phyloP scores from a whole-genome alignment of 2,329 filamentous ascomycete species.

The Penicillium thymicola region DNA sequence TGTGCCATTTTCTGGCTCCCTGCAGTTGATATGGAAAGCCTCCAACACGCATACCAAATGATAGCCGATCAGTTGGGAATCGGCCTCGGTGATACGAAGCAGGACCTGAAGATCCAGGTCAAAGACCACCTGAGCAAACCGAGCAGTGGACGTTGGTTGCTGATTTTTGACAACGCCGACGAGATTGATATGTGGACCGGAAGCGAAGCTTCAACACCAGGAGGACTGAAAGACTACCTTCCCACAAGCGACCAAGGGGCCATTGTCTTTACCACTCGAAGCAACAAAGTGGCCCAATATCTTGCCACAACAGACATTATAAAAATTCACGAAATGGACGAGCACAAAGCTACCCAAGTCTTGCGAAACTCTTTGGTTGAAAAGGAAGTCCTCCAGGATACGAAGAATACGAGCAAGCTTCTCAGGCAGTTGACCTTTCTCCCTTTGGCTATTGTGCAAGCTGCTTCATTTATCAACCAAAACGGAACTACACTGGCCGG shows the following conservation, averaged over 20 bases:
- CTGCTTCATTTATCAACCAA: conserved; percentile 30
- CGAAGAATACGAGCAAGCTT: conserved; percentile 2
- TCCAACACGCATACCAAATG: conserved; percentile 24
- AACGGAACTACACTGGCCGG: conserved; percentile 8
- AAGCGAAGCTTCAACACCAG: background rate
- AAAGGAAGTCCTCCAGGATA: conserved; percentile 17
- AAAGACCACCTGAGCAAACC: conserved; percentile 15
- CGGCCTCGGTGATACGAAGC: background rate
- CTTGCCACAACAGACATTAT: conserved; percentile 21
- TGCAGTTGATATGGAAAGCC: conserved; percentile 16
- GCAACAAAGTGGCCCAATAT: conserved; percentile 14
- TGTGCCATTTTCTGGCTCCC: conserved; percentile 32
- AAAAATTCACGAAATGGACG: conserved; percentile 15
- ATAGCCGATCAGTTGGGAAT: conserved; percentile 19
- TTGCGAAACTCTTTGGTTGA: conserved; percentile 16
- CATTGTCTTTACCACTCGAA: conserved; percentile 34
- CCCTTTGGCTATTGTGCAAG: conserved; percentile 33
- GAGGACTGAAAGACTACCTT: conserved; percentile 9
- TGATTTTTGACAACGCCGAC: conserved; percentile 33
- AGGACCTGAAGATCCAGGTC: conserved; percentile 12
- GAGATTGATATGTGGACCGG: conserved; percentile 22
- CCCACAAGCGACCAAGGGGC: conserved; percentile 19
- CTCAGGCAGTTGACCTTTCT: conserved; percentile 25
- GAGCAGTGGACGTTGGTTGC: conserved; percentile 21
- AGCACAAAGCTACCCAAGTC: conserved; percentile 9